phyloP scores from a whole-genome alignment of 2,329 filamentous ascomycete species.

The Colletotrichum caudatum region DNA sequence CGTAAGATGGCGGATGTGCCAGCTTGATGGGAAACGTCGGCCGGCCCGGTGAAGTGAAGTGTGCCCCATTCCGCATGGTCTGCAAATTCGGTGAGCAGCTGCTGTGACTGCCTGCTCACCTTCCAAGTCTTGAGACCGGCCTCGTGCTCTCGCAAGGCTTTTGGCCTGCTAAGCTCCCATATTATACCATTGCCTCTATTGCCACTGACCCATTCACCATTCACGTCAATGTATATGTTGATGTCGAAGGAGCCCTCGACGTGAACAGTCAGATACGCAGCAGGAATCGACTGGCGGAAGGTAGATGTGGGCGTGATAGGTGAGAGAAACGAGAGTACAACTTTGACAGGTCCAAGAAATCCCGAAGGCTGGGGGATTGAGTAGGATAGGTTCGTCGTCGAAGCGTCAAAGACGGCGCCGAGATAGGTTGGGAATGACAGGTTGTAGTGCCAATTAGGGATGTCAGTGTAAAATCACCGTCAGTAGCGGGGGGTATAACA shows the following conservation, averaged over 20 bases:
- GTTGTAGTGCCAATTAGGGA: conserved; percentile 49
- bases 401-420: conserved; percentile 62
- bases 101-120: conserved; percentile 69
- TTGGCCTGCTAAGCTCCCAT: conserved; percentile 71
- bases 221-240: conserved; percentile 75
- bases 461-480: conserved; percentile 15
- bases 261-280: conserved; percentile 79
- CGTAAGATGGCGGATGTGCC: conserved; percentile 76
- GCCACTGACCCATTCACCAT: conserved; percentile 86
- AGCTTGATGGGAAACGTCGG: conserved; percentile 75
- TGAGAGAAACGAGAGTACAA: conserved; percentile 72
- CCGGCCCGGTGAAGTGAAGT: conserved; percentile 79
- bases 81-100: conserved; percentile 78
- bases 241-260: conserved; percentile 75
- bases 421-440: conserved; percentile 58
- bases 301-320: conserved; percentile 86
- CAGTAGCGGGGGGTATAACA: conserved; percentile 3
- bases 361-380: conserved; percentile 49
- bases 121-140: conserved; percentile 74
- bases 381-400: conserved; percentile 63
- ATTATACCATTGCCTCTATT: conserved; percentile 75
- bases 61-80: conserved; percentile 89
- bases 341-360: conserved; percentile 48
- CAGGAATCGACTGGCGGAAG: conserved; percentile 83
- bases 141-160: conserved; percentile 49